Evolutionary conservation across 768 basidiomycete genomes (phyloP), one percentile per base, ranked within the genome.

Genomic region (Mycena chlorophos): DNA sequence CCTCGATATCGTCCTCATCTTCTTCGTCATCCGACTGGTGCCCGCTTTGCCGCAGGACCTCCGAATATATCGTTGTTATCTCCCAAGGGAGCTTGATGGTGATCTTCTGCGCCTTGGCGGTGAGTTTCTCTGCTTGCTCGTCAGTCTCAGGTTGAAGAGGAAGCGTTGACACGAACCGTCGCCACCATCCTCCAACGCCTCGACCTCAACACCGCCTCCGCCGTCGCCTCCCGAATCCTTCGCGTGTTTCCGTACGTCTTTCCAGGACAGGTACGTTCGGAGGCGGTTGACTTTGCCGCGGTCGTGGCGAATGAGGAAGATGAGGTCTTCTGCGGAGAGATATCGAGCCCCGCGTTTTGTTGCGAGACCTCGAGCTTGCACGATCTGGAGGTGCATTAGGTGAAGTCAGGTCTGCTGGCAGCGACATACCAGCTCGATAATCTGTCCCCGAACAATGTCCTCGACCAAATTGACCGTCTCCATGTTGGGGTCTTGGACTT

Each of bases 51-150:
- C 78, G 78, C 19, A 98, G 77, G 17, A 91, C 88, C 66, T 97
- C 95, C 3, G 89, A 88, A 66, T 94, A 98, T 26, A 94, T 88
- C 0, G 93, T 95, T 2, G 86, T 84, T 10, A 97, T 85, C 68
- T 98, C 95, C 95, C 95, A 98, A 38, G 95, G 92, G 3, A 97
- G 81, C 71, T 96, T 96, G 65, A 98, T 92, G 38, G 91, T 93
- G 56, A 92, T 91, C 68, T 95, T 95, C 71, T 92, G 86, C 2
- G 92, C 89, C 67, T 96, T 97, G 26, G 88, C 77, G 5, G 84
- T 79, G 26, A 91, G 70, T 64, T 91, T 91, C 64, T 91, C 89
- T 91, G 12, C n/a, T 13, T 5, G 45, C 22, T 25, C 12, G 13
- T 42, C 8, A 26, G 22, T 8, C 45, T 25, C 8, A 25, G 20